Percentiles rank a stretch among this genome's conserved stretches.
Conservation (phyloP, 345 rosid species). For the Rhodamnia rubescens region DNA sequence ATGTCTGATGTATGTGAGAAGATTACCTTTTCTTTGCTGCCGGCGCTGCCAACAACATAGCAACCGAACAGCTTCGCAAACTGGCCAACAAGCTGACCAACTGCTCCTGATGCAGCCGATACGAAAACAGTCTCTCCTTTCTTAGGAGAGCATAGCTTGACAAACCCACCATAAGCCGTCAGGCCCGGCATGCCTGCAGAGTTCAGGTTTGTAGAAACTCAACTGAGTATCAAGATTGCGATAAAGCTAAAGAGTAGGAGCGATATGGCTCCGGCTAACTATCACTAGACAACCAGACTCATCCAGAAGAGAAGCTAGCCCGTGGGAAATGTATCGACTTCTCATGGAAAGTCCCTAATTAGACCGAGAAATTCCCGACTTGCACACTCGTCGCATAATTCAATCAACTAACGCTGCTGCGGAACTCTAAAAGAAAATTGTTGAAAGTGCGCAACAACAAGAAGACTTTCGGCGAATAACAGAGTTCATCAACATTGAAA, state of each 20-base stretch:
- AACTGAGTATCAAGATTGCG: not conserved
- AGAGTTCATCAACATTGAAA: not conserved
- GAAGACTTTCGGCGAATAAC: not conserved
- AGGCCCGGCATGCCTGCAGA: constrained; percentile 1
- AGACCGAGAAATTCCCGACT: not conserved
- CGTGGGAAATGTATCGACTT: too few species aligned
- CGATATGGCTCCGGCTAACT: not conserved
- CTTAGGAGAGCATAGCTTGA: not conserved
- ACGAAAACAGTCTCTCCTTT: not conserved
- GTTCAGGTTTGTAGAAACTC: not conserved
- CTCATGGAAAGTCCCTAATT: not conserved
- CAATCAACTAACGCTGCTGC: not conserved
- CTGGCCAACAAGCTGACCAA: constrained; percentile 2
- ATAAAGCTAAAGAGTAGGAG: not conserved
- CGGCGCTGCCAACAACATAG: constrained; percentile 1
- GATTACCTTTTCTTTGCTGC: not conserved
- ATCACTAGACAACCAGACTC: not conserved
- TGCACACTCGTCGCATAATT: not conserved
- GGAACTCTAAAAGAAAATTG: not conserved
- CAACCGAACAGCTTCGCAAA: not conserved
- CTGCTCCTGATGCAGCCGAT: constrained; percentile 4
- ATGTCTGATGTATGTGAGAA: not conserved
- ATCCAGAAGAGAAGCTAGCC: not conserved
- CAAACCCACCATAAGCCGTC: not conserved
- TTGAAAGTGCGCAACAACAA: not conserved